Base-by-base conservation (phyloP, 2,329 filamentous ascomycete genomes). In the Claviceps monticola region DNA sequence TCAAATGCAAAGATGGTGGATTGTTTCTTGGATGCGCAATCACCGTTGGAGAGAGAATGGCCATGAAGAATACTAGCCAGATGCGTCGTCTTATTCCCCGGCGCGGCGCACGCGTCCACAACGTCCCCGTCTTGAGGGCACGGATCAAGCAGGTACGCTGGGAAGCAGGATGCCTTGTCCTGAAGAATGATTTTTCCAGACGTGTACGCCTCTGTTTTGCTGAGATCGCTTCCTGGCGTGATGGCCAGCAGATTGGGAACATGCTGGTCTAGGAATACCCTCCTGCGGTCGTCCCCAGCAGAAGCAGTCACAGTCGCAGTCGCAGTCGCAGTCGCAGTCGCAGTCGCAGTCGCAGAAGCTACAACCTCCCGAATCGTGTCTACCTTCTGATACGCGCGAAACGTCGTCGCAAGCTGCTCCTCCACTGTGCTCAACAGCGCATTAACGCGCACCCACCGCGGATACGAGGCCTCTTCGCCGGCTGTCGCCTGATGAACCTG, bases 51-150 rank as follows among this genome's bases (percentile, higher is more conserved):
- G 0, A 66, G 65, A 3, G 63, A 63, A 50, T 68, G 69, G 48
- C 66, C 69, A 50, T 65, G 71, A 48, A 93, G 62, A 4, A 96
- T 79, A 2, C 88, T 85, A 0, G 90, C 89, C 46, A 95, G 70
- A 65, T 97, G 93, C 7, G 91, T 97, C 1, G 93, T 97, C 69
- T 98, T 98, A 67, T 98, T 98, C 5, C 93, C 93, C 1, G 93
- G 93, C 0, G 93, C 93, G 0, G 93, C 88, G 64, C 91, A 97
- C 0, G 87, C 87, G 66, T 98, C 93, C n/a, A 97, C 79, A 8
- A 94, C 73, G 61, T 93, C 82, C 23, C 88, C 88, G 56, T 84
- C 79, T 53, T 78, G 72, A 8, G 79, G 70, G 0, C 70, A 70
- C 0, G 85, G 81, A 49, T 95, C 75, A 0, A 98, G 72, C 2